Base-by-base conservation (phyloP, 129 eudicot species). In the Rutidosis leptorrhynchoides region DNA sequence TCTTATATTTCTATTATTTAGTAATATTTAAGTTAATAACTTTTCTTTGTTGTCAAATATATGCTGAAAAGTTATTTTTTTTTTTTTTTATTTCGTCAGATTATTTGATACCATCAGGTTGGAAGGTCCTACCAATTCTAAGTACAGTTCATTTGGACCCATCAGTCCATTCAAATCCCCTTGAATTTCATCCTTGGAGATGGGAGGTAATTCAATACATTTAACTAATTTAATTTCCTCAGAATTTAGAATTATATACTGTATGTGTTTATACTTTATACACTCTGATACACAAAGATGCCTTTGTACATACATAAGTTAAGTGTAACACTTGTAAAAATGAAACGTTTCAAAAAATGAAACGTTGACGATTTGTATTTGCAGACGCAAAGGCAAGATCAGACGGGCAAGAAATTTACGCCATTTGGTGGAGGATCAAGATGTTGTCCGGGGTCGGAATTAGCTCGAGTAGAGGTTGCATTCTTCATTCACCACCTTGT, bases 91-190 rank as follows among this genome's bases (percentile, higher is more conserved):
- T 59, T n/a, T n/a, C 37, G 33, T 26, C 83, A 85, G 94, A 72
- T 78, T 85, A 85, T 79, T 62, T 89, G 65, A 89, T 89, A 75
- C 96, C 96, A 64, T 73, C 85, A 6, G 96, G 96, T 26, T 89
- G 96, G 96, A 83, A 85, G 86, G 96, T 89, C 87, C 94, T 89
- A 80, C 96, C 96, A 45, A 79, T 89, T 70, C 72, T 89, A 68
- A 83, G 87, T 74, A 87, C 96, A 55, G 94, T 85, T 75, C 96
- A 89, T 70, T 77, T 89, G 71, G 96, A 89, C 85, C 80, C 92
- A 55, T 80, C 87, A 15, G 64, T 85, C 60, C 85, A 89, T 85
- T 71, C 80, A n/a, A 56, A 74, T 70, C 72, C 96, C 46, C 62
- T 66, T n/a, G 82, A 89, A 42, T 89, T 89, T 71, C 49, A 89